These are phyloP conservation scores for Trichoderma sp. DNA, from an alignment of 2,329 filamentous ascomycete genomes.

Conservation along the genomic window DNA sequence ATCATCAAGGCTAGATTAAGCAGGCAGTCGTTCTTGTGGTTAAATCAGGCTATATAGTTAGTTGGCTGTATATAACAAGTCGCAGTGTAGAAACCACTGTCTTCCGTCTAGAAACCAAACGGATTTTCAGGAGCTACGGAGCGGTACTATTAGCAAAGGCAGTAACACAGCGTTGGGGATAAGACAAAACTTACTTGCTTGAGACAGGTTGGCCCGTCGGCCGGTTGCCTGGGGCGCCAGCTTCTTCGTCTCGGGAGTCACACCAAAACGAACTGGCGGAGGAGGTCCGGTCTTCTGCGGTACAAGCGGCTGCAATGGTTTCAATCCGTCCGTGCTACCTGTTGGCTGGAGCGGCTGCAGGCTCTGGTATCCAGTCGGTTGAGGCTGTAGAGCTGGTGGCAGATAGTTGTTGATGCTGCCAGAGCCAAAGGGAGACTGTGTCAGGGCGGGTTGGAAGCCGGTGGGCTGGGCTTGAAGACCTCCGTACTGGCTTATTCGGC, in stretches of 20 bases:
- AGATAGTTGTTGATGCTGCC: slow-evolving; percentile 59
- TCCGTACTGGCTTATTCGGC: slow-evolving; percentile 45
- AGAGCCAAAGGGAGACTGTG: slow-evolving; percentile 52
- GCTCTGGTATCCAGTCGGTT: slow-evolving; percentile 55
- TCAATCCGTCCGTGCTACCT: slow-evolving; percentile 53
- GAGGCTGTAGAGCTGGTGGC: slow-evolving; percentile 61
- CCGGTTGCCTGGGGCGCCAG: slow-evolving; percentile 85
- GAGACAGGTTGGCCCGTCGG: slow-evolving; percentile 81
- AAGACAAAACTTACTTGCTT: slow-evolving; percentile 83
- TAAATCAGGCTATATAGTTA: slow-evolving; percentile 15
- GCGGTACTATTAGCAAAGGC: neutral
- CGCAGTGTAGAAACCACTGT: neutral
- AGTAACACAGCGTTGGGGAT: neutral
- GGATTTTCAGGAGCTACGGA: slow-evolving; percentile 54
- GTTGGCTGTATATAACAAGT: slow-evolving; percentile 17
- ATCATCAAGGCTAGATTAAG: slow-evolving; percentile 16
- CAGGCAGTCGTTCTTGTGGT: slow-evolving; percentile 11
- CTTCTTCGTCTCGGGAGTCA: slow-evolving; percentile 71
- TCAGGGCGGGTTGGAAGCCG: slow-evolving; percentile 51
- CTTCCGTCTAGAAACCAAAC: slow-evolving; percentile 49
- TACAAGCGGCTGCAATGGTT: slow-evolving; percentile 47
- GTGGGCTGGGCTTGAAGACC: slow-evolving; percentile 64
- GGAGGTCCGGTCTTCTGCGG: slow-evolving; percentile 64
- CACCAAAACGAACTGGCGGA: slow-evolving; percentile 86
- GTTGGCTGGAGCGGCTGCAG: slow-evolving; percentile 52